Base-by-base conservation (phyloP, 2,329 filamentous ascomycete genomes). In the Colletotrichum nymphaeae region DNA sequence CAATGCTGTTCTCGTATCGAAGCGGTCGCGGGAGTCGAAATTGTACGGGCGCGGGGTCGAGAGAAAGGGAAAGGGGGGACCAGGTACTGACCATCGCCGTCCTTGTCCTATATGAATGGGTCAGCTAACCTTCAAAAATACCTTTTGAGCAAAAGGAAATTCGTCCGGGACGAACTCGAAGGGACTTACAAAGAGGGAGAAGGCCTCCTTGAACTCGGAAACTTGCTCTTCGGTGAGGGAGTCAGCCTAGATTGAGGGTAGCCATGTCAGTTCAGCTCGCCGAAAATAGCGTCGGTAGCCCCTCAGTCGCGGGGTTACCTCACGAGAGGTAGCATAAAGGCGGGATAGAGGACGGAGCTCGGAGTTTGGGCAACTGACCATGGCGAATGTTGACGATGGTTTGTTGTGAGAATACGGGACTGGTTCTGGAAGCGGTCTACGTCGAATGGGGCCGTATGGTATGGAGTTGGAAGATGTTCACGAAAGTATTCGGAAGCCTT, bases 151-250 rank as follows among this genome's bases (percentile, higher is more conserved):
- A 46, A 28, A n/a, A 71, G n/a, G 12, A 8, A 28, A 16, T 56
- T 22, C 35, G 49, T 56, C 14, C 62, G 74, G n/a, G 37, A 19
- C 32, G 46, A 30, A 26, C 8, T 63, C 32, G 46, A 8, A 37
- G 16, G 26, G 14, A 86, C 97, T 93, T 93, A 99, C 97, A 87
- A 99, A 99, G 78, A 99, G 94, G 85, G 97, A 99, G 89, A 99
- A 99, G 69, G 97, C 97, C 89, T 99, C 97, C 94, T 98, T 99
- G 91, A 98, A 99, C 89, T 99, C 97, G 84, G 97, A 98, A 85
- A 99, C 97, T 91, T 99, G 97, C 89, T 99, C 97, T 91, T 99
- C 97, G 80, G 97, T 98, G 83, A 99, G 93, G 86, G 96, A 96
- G 85, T 99, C 97, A 85, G 96, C 96, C 96, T 98, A 84, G 69